A percentile compares a stretch with the other conserved stretches of the same genome.
Conservation (phyloP, 1,284 basidiomycete species). For the Leccinum subspadiceum region DNA sequence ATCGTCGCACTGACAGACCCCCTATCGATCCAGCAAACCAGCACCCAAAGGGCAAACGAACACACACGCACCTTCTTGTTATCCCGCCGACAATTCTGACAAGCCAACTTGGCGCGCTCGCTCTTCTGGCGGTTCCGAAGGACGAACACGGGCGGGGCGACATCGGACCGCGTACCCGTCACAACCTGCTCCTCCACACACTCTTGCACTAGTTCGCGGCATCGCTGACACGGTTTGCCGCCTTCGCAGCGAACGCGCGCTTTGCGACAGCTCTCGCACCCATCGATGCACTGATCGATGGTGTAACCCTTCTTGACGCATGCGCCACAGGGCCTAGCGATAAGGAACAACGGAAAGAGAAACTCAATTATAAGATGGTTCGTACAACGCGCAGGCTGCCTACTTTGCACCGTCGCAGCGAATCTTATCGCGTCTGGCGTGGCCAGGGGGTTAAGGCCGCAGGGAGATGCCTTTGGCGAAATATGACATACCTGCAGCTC, state of each 20-base stretch:
- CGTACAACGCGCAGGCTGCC: conserved; percentile 12
- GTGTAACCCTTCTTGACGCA: conserved; percentile 52
- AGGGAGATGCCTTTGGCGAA: neutral
- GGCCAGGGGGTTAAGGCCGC: neutral
- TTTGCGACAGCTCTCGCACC: conserved; percentile 50
- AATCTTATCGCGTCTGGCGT: conserved; percentile 53
- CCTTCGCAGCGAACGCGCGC: conserved; percentile 56
- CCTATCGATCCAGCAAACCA: neutral
- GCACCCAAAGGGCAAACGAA: neutral
- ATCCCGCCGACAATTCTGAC: conserved; percentile 53
- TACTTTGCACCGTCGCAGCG: conserved; percentile 56
- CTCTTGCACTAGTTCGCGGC: conserved; percentile 43
- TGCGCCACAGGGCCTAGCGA: conserved; percentile 48
- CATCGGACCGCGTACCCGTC: conserved; percentile 21
- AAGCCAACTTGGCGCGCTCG: conserved; percentile 55
- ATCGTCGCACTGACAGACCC: conserved; percentile 38
- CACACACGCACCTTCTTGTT: conserved; percentile 52
- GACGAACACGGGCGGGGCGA: conserved; percentile 23
- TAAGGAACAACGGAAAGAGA: neutral
- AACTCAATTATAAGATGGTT: neutral
- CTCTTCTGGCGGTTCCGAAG: conserved; percentile 31
- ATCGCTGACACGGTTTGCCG: conserved; percentile 49
- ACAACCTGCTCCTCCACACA: conserved; percentile 33
- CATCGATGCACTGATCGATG: conserved; percentile 51
- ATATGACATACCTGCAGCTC: conserved; percentile 47